phyloP scores from a whole-genome alignment of 768 basidiomycete genomes.

The Boletus rex-veris region DNA sequence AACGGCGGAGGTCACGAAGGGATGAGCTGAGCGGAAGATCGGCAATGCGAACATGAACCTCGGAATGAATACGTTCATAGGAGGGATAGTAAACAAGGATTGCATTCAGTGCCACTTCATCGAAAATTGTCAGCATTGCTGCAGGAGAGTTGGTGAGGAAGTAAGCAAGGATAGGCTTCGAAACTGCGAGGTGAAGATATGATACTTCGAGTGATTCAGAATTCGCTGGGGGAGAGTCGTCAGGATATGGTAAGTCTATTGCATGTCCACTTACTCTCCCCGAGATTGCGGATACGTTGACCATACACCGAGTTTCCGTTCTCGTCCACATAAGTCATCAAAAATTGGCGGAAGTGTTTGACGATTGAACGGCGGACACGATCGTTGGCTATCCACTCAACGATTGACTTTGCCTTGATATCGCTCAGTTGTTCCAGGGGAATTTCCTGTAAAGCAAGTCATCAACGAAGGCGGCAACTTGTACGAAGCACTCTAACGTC shows the following conservation, averaged over 20 bases:
- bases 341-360: constrained; percentile 90
- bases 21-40: constrained; percentile 89
- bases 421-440: constrained; percentile 95
- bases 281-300: constrained; percentile 86
- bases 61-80: constrained; percentile 95
- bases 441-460: constrained; percentile 59
- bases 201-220: constrained; percentile 97
- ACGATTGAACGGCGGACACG: constrained; percentile 87
- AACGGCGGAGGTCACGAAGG: constrained; percentile 88
- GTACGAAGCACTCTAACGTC: constrained; percentile 52
- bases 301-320: constrained; percentile 91
- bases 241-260: constrained; percentile 8
- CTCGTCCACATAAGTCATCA: constrained; percentile 95
- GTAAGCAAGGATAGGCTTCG: constrained; percentile 94
- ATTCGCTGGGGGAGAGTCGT: constrained; percentile 58
- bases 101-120: constrained; percentile 89
- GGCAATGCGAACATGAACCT: constrained; percentile 95
- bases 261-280: constrained; percentile 68
- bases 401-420: constrained; percentile 95
- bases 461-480: constrained; percentile 12
- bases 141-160: constrained; percentile 95
- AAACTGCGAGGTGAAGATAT: constrained; percentile 87
- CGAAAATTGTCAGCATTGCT: constrained; percentile 91
- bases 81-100: constrained; percentile 95
- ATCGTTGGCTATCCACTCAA: constrained; percentile 95